These are phyloP conservation scores for Neurospora sublineolata DNA, from an alignment of 495 filamentous ascomycete species.

Conservation along the genomic window DNA sequence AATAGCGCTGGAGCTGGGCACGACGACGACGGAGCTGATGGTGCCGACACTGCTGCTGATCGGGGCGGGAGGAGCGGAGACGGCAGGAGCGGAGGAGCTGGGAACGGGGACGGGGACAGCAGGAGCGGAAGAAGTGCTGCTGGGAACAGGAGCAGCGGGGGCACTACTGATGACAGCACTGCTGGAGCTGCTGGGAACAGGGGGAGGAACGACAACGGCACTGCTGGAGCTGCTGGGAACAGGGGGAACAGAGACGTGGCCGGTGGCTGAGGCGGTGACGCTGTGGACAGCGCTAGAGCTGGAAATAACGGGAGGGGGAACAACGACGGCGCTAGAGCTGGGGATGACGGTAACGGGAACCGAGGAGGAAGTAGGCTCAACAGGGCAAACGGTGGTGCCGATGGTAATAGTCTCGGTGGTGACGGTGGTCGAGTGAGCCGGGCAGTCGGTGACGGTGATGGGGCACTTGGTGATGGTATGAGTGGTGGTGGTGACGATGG, in stretches of 20 bases:
- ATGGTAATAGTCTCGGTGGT: constrained; percentile 43
- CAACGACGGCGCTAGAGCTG: neutral
- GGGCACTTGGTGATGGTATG: constrained; percentile 48
- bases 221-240: neutral
- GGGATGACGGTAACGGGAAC: neutral
- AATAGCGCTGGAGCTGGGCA: neutral
- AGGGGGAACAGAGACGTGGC: neutral
- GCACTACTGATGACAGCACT: no score
- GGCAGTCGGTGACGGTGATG: constrained; percentile 44
- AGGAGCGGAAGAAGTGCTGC: neutral
- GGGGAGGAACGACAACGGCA: no score
- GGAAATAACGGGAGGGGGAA: neutral
- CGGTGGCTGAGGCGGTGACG: neutral
- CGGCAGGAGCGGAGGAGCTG: neutral
- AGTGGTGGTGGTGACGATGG: constrained; percentile 45
- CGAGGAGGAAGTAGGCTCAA: constrained; percentile 15
- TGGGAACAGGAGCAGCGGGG: neutral
- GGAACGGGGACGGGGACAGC: neutral
- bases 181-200: no score
- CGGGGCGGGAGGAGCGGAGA: neutral
- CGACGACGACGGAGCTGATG: neutral
- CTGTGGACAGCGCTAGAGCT: neutral
- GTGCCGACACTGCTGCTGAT: neutral
- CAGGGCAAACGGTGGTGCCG: constrained; percentile 49
- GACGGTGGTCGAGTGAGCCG: constrained; percentile 37